Evolutionary conservation across 2,329 filamentous ascomycete species (phyloP).

Genomic region (Nectriaceae sp.): DNA sequence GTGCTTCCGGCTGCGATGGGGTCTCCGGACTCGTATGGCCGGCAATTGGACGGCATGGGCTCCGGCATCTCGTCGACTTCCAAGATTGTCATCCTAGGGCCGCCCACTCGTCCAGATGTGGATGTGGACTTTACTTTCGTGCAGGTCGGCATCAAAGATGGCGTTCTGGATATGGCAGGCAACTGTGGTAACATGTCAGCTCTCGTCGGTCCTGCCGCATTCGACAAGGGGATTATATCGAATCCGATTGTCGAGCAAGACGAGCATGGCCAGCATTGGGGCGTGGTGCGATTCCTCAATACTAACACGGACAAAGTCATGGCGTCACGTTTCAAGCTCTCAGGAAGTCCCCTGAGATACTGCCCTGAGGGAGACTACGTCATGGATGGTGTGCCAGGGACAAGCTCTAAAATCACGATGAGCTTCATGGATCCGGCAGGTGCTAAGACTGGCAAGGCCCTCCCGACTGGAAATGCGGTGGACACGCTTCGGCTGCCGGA

Average conservation of each 20-base stretch:
- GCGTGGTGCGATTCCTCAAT: constrained; percentile 64
- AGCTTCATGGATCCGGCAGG: constrained; percentile 65
- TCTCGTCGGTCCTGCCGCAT: constrained; percentile 59
- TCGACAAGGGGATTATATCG: constrained; percentile 33
- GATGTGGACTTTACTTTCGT: constrained; percentile 74
- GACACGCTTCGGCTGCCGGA: constrained; percentile 48
- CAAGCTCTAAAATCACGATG: constrained; percentile 56
- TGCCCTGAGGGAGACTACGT: constrained; percentile 50
- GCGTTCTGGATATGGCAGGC: constrained; percentile 63
- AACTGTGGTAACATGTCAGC: constrained; percentile 78
- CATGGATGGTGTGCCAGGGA: constrained; percentile 66
- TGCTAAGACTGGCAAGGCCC: constrained; percentile 58
- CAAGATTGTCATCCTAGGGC: constrained; percentile 69
- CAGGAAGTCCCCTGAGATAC: constrained; percentile 35
- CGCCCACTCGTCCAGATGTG: constrained; percentile 46
- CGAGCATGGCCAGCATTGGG: constrained; percentile 31
- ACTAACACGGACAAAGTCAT: constrained; percentile 72
- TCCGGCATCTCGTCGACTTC: constrained; percentile 69
- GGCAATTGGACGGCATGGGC: constrained; percentile 73
- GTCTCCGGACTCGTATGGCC: constrained; percentile 64
- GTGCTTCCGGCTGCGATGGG: constrained; percentile 64
- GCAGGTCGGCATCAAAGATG: constrained; percentile 64
- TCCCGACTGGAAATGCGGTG: constrained; percentile 52
- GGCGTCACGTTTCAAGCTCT: constrained; percentile 55
- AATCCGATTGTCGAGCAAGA: constrained; percentile 18